Percentiles rank a stretch among this genome's conserved stretches.
Conservation (phyloP, 257 asterid genomes). For the Fraxinus pennsylvanica region DNA sequence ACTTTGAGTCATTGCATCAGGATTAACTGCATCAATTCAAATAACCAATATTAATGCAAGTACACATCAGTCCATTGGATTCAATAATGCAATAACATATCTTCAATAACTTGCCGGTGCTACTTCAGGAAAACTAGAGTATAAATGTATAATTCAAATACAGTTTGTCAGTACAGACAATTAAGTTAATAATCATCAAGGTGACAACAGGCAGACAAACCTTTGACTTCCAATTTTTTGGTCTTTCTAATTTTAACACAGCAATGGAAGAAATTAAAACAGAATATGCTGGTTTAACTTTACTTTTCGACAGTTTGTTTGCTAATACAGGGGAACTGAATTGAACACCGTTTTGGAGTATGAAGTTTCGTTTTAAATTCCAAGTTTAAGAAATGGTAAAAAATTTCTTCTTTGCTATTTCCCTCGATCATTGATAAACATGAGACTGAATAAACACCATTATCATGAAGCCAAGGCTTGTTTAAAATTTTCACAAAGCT, state of each 20-base stretch:
- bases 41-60: conserved; percentile 21
- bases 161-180: neutral
- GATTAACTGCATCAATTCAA: conserved; percentile 47
- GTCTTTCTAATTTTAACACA: too few species aligned
- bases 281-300: too few species aligned
- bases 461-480: neutral
- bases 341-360: neutral
- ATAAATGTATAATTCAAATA: neutral
- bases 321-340: neutral
- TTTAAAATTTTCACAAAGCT: neutral
- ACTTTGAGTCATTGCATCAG: conserved; percentile 45
- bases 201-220: neutral
- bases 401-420: neutral
- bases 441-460: neutral
- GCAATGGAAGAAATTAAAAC: too few species aligned
- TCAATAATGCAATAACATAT: neutral
- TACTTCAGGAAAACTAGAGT: conserved; percentile 23
- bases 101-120: neutral
- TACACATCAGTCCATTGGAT: neutral
- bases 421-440: neutral
- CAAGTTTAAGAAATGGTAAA: neutral
- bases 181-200: neutral
- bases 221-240: too few species aligned
- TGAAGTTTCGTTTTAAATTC: neutral
- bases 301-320: neutral